Percentiles rank a stretch among this genome's conserved stretches.
Evolutionary conservation across 169 alveolate genomes (phyloP).

Genomic region (Theileria equi): DNA sequence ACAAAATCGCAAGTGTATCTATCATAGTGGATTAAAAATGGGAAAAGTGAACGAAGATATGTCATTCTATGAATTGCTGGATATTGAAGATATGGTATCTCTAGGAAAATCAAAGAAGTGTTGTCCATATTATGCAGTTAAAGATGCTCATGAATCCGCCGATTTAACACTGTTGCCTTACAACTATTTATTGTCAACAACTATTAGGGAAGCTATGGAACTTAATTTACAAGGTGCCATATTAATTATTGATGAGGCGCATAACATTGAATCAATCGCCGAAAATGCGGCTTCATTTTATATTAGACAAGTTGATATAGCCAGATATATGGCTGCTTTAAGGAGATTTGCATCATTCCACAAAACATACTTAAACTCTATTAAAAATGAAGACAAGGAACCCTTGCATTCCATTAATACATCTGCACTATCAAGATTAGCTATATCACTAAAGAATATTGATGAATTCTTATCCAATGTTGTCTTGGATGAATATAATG

Average conservation of each 20-base stretch:
- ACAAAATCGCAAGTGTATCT: conserved; percentile 74
- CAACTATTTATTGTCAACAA: conserved; percentile 85
- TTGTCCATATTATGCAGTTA: conserved; percentile 90
- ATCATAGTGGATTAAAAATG: conserved; percentile 73
- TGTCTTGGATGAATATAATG: neutral
- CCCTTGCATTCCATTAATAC: conserved; percentile 12
- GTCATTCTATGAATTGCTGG: conserved; percentile 78
- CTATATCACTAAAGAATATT: conserved; percentile 6
- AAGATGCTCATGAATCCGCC: conserved; percentile 78
- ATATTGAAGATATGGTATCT: conserved; percentile 83
- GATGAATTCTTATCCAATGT: conserved; percentile 37
- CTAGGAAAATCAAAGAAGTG: conserved; percentile 68
- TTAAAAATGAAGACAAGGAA: neutral
- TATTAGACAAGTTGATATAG: conserved; percentile 67
- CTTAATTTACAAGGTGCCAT: conserved; percentile 78
- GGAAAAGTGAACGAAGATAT: conserved; percentile 55
- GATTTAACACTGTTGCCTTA: conserved; percentile 89
- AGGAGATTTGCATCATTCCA: conserved; percentile 22
- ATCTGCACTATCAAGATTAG: conserved; percentile 7
- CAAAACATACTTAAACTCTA: conserved; percentile 3
- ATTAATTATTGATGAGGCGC: conserved; percentile 93
- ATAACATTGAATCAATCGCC: conserved; percentile 85
- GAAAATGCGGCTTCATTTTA: conserved; percentile 82
- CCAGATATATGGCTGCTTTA: conserved; percentile 34
- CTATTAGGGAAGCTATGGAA: conserved; percentile 76